Percentiles rank a stretch among this genome's conserved stretches.
Evolutionary conservation across 768 basidiomycete species (phyloP).

Genomic region (Tephrocybe sp.): DNA sequence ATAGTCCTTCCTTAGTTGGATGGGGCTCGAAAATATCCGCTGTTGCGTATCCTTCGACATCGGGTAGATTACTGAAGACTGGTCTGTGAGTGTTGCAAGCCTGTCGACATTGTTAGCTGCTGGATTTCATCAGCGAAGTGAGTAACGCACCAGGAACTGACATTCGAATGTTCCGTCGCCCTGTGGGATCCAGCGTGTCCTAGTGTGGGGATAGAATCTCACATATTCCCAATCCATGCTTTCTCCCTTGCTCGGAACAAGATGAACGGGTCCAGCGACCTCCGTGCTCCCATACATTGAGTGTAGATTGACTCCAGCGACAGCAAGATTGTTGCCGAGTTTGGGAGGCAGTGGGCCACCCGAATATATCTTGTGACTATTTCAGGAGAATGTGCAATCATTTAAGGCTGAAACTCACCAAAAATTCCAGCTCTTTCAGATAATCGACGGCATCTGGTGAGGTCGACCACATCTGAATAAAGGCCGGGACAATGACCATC

Average conservation of each 20-base stretch:
- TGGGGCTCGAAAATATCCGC: constrained; percentile 36
- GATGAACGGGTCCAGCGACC: constrained; percentile 17
- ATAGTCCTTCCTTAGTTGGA: constrained; percentile 34
- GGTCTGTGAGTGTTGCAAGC: constrained; percentile 23
- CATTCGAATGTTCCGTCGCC: constrained; percentile 36
- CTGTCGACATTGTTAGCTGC: constrained; percentile 15
- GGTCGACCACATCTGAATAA: constrained; percentile 27
- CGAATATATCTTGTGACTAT: not conserved
- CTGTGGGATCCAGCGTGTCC: constrained; percentile 31
- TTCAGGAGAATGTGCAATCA: not conserved
- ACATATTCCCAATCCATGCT: constrained; percentile 32
- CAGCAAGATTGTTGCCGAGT: constrained; percentile 27
- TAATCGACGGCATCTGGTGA: constrained; percentile 22
- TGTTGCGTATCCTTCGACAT: constrained; percentile 34
- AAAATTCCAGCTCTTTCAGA: constrained; percentile 21
- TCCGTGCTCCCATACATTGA: constrained; percentile 30
- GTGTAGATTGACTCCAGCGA: constrained; percentile 26
- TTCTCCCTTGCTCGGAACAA: constrained; percentile 17
- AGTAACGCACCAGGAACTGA: constrained; percentile 31
- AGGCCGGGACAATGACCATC: constrained; percentile 25
- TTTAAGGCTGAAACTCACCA: constrained; percentile 25
- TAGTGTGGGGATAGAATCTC: constrained; percentile 21
- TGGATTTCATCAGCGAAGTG: not conserved
- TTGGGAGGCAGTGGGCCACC: constrained; percentile 28
- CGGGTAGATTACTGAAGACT: constrained; percentile 31